Evolutionary conservation across 768 basidiomycete genomes (phyloP), one percentile per base, ranked within the genome.

Genomic region (Astraeus odoratus): DNA sequence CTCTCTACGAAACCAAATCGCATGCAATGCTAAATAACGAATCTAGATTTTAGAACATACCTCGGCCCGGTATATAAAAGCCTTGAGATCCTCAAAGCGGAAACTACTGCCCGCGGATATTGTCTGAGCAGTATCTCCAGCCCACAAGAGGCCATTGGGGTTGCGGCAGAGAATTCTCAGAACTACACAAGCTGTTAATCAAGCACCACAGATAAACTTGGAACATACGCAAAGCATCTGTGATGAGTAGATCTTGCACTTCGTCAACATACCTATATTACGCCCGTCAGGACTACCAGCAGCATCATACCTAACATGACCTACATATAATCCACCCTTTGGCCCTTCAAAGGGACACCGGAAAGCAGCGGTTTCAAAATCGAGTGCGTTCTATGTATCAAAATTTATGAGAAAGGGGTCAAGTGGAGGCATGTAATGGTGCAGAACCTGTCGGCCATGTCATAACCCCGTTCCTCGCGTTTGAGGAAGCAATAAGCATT

Each of bases 71-170:
- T 71, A 75, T 16, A 81, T 48, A 49, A 80, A 81, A 0, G 82
- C 72, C 54, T 78, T 83, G 27, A 86, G 59, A 31, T 83, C 80
- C 42, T 78, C 67, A 57, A 86, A 85, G 6, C 76, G 65, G 53
- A 86, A 86, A 0, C 80, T 71, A 52, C 78, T 81, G 1, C 83
- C 83, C 1, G 74, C 70, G 3, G 80, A 76, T 29, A 86, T 85
- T 0, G 83, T 81, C 52, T 86, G 83, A 0, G 83, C 83, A 0
- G 83, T 84, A 55, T 86, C 83, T 0, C 83, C 83, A 1, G 81
- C 82, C 79, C 80, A 83, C 51, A 84, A 79, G 15, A 83, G 57
- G 0, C 82, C 81, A 42, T 80, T 63, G 0, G 74, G 68, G 53
- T 83, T 82, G 5, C 61, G 61, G 50, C 79, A 83, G 16, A 84